Conservation (phyloP, 352 stramenopile species). For the Plasmopara viticola region DNA sequence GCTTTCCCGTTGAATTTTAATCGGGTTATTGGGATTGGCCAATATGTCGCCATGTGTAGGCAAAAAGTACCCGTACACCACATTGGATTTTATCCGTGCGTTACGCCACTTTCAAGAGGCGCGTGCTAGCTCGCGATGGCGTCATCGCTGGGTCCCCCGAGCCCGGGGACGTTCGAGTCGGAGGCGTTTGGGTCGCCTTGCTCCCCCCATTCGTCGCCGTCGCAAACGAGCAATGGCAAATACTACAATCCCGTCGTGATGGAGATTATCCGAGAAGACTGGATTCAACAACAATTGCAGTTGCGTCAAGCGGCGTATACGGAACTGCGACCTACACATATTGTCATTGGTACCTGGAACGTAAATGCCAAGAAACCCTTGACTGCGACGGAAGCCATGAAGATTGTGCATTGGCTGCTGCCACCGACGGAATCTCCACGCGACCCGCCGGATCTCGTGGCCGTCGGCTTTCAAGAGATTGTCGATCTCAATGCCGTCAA, state of each 20-base stretch:
- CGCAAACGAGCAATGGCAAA: constrained; percentile 29
- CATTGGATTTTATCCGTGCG: too few species aligned
- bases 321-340: constrained; percentile 41
- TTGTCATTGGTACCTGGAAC: constrained; percentile 96
- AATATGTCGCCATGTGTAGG: neutral
- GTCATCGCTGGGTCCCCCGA: constrained; percentile 4
- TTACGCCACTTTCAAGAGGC: neutral
- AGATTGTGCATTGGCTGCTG: constrained; percentile 70
- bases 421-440: constrained; percentile 8
- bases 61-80: neutral
- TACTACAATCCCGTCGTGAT: constrained; percentile 83
- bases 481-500: constrained; percentile 99
- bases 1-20: too few species aligned
- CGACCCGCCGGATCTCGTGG: constrained; percentile 52
- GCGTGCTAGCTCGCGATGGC: constrained; percentile 3
- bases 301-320: constrained; percentile 62
- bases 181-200: constrained; percentile 10
- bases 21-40: too few species aligned
- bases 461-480: constrained; percentile 96
- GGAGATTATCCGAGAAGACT: constrained; percentile 83
- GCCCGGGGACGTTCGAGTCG: constrained; percentile 9
- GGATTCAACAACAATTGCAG: constrained; percentile 76
- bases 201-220: constrained; percentile 3
- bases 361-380: constrained; percentile 99
- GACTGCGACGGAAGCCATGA: constrained; percentile 35